phyloP scores from a whole-genome alignment of 306 rosid genomes.

The Lathyrus sativus region DNA sequence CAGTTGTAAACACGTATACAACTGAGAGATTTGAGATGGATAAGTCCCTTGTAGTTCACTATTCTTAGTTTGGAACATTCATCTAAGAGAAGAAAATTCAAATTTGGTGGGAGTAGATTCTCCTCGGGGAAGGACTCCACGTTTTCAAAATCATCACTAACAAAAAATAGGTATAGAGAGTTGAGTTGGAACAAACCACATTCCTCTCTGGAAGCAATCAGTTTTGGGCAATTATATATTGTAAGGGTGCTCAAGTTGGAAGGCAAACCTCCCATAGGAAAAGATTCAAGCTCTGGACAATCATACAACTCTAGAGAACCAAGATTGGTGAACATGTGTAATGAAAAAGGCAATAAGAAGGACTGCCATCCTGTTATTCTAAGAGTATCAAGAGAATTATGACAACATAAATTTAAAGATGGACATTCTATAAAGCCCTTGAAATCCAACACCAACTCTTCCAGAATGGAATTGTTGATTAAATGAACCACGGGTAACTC shows the following conservation, averaged over 20 bases:
- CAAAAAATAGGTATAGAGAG: not conserved
- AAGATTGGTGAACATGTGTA: not conserved
- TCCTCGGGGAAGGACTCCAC: constrained; percentile 18
- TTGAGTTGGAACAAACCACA: not conserved
- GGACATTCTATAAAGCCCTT: not conserved
- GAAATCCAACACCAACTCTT: not conserved
- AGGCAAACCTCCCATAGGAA: not conserved
- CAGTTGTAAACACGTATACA: too few species aligned
- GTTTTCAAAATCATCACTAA: not conserved
- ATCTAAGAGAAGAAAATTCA: not conserved
- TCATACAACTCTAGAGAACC: not conserved
- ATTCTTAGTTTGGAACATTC: too few species aligned
- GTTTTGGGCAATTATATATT: not conserved
- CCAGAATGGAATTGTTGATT: not conserved
- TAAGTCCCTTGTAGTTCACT: too few species aligned
- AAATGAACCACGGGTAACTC: not conserved
- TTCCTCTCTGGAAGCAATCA: constrained; percentile 2
- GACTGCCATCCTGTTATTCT: not conserved
- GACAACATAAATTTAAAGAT: not conserved
- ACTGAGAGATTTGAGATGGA: too few species aligned
- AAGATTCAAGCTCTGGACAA: not conserved
- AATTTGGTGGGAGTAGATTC: not conserved
- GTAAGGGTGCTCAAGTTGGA: fast-evolving
- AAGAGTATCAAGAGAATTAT: not conserved
- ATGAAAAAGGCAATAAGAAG: not conserved